Percentiles rank a stretch among this genome's conserved stretches.
These are phyloP conservation scores for Cruciata laevipes DNA, from an alignment of 257 asterid genomes.

Conservation along the genomic window DNA sequence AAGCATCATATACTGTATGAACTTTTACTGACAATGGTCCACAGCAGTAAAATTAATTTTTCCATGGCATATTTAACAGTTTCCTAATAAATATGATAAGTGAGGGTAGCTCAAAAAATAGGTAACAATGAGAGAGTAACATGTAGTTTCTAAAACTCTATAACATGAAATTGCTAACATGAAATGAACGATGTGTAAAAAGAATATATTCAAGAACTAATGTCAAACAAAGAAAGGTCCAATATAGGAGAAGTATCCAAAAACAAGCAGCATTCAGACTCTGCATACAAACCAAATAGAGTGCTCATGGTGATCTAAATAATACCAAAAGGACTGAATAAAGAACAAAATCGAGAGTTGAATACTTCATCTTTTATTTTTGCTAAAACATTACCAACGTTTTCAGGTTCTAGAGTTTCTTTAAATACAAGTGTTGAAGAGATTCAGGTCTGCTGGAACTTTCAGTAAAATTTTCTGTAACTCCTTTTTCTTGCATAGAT, in stretches of 20 bases:
- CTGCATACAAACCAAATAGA: not conserved
- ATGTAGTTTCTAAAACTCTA: no score
- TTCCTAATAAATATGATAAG: no score
- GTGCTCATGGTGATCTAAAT: not conserved
- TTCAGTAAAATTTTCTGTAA: not conserved
- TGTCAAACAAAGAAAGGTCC: not conserved
- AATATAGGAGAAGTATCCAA: not conserved
- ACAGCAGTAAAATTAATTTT: no score
- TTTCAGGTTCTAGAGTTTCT: not conserved
- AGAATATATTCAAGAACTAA: not conserved
- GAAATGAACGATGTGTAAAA: not conserved
- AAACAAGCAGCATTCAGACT: not conserved
- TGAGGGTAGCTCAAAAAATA: no score
- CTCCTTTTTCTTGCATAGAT: no score
- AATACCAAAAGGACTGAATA: not conserved
- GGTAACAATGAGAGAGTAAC: no score
- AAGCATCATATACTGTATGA: no score
- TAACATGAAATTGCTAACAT: not conserved
- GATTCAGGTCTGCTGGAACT: not conserved
- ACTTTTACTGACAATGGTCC: no score
- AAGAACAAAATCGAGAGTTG: not conserved
- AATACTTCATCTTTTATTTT: not conserved
- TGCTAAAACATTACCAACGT: not conserved
- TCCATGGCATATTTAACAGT: no score
- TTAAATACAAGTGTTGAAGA: not conserved